Conservation (phyloP, 495 filamentous ascomycete genomes). For the Aspergillus sparsus region DNA sequence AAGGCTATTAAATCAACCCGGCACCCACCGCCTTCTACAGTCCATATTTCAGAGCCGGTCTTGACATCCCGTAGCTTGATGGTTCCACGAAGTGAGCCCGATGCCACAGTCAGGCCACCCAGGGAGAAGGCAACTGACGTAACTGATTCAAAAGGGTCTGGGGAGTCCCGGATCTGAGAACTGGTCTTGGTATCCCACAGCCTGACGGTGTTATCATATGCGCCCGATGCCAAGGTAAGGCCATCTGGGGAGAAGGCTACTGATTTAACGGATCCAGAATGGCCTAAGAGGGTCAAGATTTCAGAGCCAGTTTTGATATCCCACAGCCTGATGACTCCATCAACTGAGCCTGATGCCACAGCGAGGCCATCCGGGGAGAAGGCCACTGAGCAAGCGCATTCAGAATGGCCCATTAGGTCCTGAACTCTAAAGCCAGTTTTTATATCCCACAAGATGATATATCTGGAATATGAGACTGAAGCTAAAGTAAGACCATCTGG, state of each 20-base stretch:
- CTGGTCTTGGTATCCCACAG: too few relatives aligned
- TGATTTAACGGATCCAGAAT: neutral
- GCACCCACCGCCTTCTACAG: conserved; percentile 24
- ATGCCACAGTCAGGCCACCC: conserved; percentile 14
- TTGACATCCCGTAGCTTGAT: conserved; percentile 10
- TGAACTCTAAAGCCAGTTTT: too few relatives aligned
- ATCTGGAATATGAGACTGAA: too few relatives aligned
- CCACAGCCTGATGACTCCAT: neutral
- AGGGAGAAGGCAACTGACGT: conserved; percentile 14
- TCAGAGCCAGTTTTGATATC: neutral
- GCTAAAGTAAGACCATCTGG: too few relatives aligned
- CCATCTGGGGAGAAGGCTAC: neutral
- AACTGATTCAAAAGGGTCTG: too few relatives aligned
- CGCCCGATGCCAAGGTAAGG: too few relatives aligned
- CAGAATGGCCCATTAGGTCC: too few relatives aligned
- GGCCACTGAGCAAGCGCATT: too few relatives aligned
- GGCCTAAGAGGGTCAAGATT: neutral
- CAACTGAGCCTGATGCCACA: neutral
- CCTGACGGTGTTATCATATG: too few relatives aligned
- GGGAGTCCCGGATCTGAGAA: too few relatives aligned
- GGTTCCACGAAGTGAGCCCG: conserved; percentile 19
- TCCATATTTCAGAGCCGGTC: conserved; percentile 9
- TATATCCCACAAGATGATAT: too few relatives aligned
- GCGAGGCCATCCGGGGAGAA: neutral
- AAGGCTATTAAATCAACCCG: conserved; percentile 26